A percentile compares a stretch with the other conserved stretches of the same genome.
phyloP scores from a whole-genome alignment of 345 rosid genomes.

The Populus deltoides region DNA sequence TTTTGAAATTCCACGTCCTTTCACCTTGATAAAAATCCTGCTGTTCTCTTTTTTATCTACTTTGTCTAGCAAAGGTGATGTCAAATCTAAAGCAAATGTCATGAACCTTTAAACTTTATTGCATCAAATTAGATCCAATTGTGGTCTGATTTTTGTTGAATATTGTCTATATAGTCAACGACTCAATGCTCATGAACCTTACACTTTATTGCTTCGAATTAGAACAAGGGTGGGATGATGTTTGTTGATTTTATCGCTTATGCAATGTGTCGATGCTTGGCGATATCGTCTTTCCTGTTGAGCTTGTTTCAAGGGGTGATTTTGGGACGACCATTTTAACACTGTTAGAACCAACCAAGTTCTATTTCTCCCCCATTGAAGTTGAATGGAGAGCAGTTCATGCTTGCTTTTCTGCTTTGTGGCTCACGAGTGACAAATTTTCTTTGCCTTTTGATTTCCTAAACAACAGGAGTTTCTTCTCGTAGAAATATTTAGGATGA shows the following conservation, averaged over 20 bases:
- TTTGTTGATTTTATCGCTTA: background rate
- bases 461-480: too few relatives aligned
- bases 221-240: background rate
- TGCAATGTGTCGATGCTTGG: background rate
- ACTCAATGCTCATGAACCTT: background rate
- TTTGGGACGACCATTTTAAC: too few relatives aligned
- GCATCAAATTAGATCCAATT: background rate
- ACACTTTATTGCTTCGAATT: background rate
- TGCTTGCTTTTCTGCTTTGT: background rate
- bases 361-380: background rate
- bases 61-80: background rate
- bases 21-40: slow-evolving; percentile 8
- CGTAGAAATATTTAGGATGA: too few relatives aligned
- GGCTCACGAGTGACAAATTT: background rate
- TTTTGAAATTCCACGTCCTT: slow-evolving; percentile 15
- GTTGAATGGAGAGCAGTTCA: background rate
- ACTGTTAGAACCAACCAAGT: too few relatives aligned
- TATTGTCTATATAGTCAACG: background rate
- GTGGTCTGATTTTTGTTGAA: background rate
- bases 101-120: background rate
- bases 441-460: background rate
- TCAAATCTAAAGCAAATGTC: background rate
- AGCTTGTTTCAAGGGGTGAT: too few relatives aligned
- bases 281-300: background rate
- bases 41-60: slow-evolving; percentile 1